A percentile compares a stretch with the other conserved stretches of the same genome.
Conservation (phyloP, 192 early-diverging fungal species). For the Coemansia sp. region DNA sequence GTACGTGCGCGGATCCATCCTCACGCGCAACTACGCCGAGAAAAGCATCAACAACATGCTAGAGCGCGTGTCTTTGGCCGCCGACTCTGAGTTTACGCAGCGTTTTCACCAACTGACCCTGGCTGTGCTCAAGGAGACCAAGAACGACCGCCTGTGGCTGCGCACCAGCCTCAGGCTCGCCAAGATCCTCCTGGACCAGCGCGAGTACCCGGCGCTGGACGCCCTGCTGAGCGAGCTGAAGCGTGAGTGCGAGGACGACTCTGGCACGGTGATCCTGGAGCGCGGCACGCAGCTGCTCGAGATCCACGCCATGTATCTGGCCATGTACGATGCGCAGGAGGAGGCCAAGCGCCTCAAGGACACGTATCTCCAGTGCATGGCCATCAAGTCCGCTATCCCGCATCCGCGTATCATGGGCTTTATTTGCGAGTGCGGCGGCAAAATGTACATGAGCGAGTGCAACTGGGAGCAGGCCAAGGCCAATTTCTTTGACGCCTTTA, state of each 20-base stretch:
- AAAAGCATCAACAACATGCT: conserved; percentile 52
- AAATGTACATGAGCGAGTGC: conserved; percentile 96
- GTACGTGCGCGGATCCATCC: conserved; percentile 20
- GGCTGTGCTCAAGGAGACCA: conserved; percentile 25
- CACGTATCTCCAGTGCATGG: conserved; percentile 83
- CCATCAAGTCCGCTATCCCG: conserved; percentile 90
- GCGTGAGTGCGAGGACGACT: conserved; percentile 17
- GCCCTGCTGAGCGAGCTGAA: conserved; percentile 17
- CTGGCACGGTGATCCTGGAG: conserved; percentile 56
- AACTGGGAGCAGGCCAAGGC: conserved; percentile 88
- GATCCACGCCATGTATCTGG: conserved; percentile 92
- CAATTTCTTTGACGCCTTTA: conserved; percentile 97
- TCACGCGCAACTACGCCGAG: conserved; percentile 41
- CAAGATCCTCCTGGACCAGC: conserved; percentile 33
- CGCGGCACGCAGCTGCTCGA: conserved; percentile 93
- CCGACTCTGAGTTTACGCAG: conserved; percentile 12
- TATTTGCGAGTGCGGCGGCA: conserved; percentile 95
- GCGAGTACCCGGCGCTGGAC: conserved; percentile 12
- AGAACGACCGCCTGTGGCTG: conserved; percentile 38
- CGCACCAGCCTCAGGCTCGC: conserved; percentile 44
- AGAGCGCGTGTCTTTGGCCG: conserved; percentile 18
- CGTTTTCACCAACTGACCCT: conserved; percentile 33
- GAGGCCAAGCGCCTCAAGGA: conserved; percentile 87
- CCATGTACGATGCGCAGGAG: conserved; percentile 90
- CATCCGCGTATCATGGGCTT: conserved; percentile 96